Percentiles rank a stretch among this genome's conserved stretches.
Conservation (phyloP, 441 rosid genomes). For the Corymbia calophylla region DNA sequence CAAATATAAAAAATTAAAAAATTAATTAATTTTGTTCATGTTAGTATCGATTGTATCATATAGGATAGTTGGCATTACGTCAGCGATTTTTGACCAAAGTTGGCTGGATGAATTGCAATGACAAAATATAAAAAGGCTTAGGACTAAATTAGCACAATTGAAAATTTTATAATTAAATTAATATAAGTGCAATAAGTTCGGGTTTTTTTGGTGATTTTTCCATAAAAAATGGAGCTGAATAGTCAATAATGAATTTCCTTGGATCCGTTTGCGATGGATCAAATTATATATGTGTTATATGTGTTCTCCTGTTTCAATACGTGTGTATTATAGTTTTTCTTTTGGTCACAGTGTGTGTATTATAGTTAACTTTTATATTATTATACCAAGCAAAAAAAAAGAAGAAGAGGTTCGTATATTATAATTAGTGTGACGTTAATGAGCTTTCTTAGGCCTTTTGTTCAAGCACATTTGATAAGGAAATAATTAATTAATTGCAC, state of each 20-base stretch:
- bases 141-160: too few relatives aligned
- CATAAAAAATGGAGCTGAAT: background rate
- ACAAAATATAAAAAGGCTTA: too few relatives aligned
- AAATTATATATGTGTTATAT: too few relatives aligned
- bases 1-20: too few relatives aligned
- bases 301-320: background rate
- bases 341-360: background rate
- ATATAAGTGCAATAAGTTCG: too few relatives aligned
- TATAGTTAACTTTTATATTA: background rate
- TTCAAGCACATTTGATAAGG: background rate
- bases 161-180: too few relatives aligned
- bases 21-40: too few relatives aligned
- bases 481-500: background rate
- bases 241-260: background rate
- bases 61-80: too few relatives aligned
- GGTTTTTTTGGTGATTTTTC: too few relatives aligned
- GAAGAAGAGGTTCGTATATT: background rate
- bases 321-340: background rate
- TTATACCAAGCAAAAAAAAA: background rate
- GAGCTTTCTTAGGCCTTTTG: background rate
- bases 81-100: too few relatives aligned
- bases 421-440: background rate
- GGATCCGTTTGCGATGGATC: background rate
- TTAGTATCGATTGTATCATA: rapidly evolving
- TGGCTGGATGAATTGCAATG: background rate